phyloP scores from a whole-genome alignment of 2,329 filamentous ascomycete species.

The Penicillium sp. region DNA sequence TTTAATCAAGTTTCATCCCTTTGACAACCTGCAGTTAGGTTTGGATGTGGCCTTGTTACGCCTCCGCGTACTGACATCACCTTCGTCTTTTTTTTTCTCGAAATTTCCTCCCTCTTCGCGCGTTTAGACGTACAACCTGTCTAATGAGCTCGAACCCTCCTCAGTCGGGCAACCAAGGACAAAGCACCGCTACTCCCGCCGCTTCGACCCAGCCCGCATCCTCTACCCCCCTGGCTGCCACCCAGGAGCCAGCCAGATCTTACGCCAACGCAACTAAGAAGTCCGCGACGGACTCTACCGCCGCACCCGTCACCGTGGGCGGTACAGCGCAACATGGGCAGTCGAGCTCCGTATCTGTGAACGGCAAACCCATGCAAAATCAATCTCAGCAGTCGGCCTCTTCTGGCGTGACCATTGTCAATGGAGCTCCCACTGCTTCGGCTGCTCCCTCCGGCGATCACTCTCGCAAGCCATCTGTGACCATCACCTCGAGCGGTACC shows the following conservation, averaged over 20 bases:
- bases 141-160: conserved; percentile 62
- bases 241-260: conserved; percentile 51
- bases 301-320: conserved; percentile 55
- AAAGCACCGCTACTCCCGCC: conserved; percentile 38
- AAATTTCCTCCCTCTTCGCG: conserved; percentile 18
- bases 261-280: conserved; percentile 65
- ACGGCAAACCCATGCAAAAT: conserved; percentile 69
- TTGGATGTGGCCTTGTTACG: conserved; percentile 28
- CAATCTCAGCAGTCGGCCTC: conserved; percentile 24
- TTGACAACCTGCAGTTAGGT: conserved; percentile 19
- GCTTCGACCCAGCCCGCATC: conserved; percentile 50
- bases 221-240: conserved; percentile 52
- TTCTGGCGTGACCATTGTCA: conserved; percentile 59
- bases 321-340: conserved; percentile 56
- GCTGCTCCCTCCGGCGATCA: conserved; percentile 60
- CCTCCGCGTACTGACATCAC: conserved; percentile 29
- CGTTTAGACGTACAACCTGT: conserved; percentile 39
- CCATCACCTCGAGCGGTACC: conserved; percentile 81
- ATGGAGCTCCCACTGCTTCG: conserved; percentile 58
- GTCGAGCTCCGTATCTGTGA: conserved; percentile 71
- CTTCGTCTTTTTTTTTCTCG: conserved; percentile 7
- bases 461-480: conserved; percentile 82
- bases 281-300: conserved; percentile 53
- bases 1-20: conserved; percentile 13
- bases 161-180: conserved; percentile 51